Evolutionary conservation across 495 filamentous ascomycete species (phyloP), one percentile per base, ranked within the genome.

Genomic region (Aspergillus steynii): DNA sequence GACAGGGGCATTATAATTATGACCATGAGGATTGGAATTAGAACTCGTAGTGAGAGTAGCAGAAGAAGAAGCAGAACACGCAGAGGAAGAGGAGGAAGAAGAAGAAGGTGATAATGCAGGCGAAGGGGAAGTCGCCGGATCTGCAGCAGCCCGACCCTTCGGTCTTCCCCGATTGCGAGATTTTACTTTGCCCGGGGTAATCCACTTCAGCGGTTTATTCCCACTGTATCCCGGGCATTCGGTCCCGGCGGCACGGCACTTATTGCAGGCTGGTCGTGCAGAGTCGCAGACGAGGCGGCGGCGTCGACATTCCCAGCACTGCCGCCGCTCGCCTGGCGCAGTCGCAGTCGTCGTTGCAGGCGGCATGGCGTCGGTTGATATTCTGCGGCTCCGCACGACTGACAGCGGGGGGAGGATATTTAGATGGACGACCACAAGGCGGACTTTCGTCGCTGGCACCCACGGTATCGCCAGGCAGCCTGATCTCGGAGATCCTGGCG

Each of bases 281-380:
- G 64, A 67, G 47, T 77, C 73, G 48, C 75, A 77, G 2, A 74
- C 70, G 3, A 74, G 59, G 15, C 72, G 63, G 20, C 73, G 69
- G 3, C 75, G 70, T 3, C 64, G 70, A 59, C 73, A 77, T 37
- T 76, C 74, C 74, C 74, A 77, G 61, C 74, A 77, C 10, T 74
- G 74, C 34, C 66, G 68, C 20, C 42, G 56, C 28, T n/a, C 10
- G 10, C 26, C 15, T 3, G 55, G 2, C 25, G 27, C 3, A 0
- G 37, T 31, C 42, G 45, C 20, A 15, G 20, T 8, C 26, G 15
- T 1, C 9, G 50, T 29, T 15, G 26, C 10, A 1, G 37, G 27
- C 20, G 46, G 25, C 45, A 57, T 49, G 25, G 5, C n/a, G 42
- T 47, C 29, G 53, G 31, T 26, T 20, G 5, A 20, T 53, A 31